These are phyloP conservation scores for Perkinsus marinus DNA, from an alignment of 169 alveolate genomes.

Conservation along the genomic window DNA sequence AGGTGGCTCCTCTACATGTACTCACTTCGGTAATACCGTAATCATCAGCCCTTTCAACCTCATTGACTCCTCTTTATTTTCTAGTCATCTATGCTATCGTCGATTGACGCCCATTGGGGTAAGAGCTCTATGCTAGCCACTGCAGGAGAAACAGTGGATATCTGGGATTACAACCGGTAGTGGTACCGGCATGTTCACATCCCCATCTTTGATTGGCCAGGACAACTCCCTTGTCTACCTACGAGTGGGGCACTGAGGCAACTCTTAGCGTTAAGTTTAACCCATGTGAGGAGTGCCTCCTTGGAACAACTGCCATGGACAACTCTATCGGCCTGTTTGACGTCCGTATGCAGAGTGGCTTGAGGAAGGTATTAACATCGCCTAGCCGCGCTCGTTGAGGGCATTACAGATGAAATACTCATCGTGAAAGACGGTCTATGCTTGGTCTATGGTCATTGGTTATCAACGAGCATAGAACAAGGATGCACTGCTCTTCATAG, in stretches of 20 bases:
- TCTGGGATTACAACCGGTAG: conserved; percentile 78
- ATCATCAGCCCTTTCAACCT: neutral
- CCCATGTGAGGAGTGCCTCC: conserved; percentile 69
- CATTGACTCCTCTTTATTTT: neutral
- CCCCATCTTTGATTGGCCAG: conserved; percentile 24
- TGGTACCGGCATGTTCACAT: neutral
- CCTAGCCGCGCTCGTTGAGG: too few species aligned
- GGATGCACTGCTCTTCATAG: too few species aligned
- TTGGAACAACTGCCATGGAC: conserved; percentile 73
- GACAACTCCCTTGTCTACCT: conserved; percentile 35
- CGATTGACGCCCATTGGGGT: neutral
- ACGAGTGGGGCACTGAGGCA: conserved; percentile 71
- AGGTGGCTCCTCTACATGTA: neutral
- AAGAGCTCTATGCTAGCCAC: neutral
- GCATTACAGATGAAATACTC: too few species aligned
- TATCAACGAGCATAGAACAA: too few species aligned
- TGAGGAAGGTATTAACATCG: neutral
- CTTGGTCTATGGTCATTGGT: too few species aligned
- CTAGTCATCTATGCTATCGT: neutral
- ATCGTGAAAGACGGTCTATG: too few species aligned
- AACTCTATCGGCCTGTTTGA: conserved; percentile 62
- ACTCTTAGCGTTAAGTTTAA: conserved; percentile 75
- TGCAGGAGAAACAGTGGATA: conserved; percentile 16
- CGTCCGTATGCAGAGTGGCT: neutral
- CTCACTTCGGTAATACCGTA: neutral